Evolutionary conservation across 192 early-diverging fungal species (phyloP).

Genomic region (Kappamyces sp.): DNA sequence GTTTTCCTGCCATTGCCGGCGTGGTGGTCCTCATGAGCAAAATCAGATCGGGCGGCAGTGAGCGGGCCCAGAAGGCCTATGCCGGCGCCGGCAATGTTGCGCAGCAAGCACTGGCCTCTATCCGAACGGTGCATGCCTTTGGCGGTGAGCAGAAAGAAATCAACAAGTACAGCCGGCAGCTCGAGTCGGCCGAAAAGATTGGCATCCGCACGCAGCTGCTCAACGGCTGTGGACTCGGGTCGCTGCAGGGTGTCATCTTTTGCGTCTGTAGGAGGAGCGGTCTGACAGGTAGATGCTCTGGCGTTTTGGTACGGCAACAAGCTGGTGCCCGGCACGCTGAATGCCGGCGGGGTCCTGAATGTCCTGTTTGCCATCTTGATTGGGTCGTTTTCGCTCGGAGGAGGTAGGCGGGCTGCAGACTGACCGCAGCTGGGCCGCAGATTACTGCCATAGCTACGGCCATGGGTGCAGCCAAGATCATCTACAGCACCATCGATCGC

Average conservation of each 20-base stretch:
- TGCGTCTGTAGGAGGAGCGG: constrained; percentile 30
- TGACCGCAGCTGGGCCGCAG: constrained; percentile 19
- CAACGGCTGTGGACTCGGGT: constrained; percentile 63
- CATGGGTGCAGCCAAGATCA: constrained; percentile 42
- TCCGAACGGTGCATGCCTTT: constrained; percentile 85
- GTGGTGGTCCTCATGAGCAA: constrained; percentile 48
- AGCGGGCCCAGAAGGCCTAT: constrained; percentile 61
- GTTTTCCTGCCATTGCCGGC: constrained; percentile 65
- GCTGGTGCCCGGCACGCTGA: constrained; percentile 47
- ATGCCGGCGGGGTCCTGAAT: constrained; percentile 37
- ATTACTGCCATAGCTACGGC: constrained; percentile 31
- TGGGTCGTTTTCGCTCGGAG: constrained; percentile 24
- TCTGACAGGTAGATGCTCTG: constrained; percentile 49
- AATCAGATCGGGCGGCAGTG: constrained; percentile 36
- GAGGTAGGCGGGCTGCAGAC: constrained; percentile 25
- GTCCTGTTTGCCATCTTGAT: constrained; percentile 40
- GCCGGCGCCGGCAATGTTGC: constrained; percentile 80
- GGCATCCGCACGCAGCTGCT: constrained; percentile 57
- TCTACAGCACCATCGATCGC: constrained; percentile 47
- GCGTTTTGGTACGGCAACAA: constrained; percentile 79
- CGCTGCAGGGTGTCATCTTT: constrained; percentile 72
- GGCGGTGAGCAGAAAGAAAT: constrained; percentile 67
- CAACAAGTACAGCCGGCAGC: constrained; percentile 51
- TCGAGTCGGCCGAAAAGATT: constrained; percentile 55
- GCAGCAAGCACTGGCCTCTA: constrained; percentile 74